Evolutionary conservation across 768 basidiomycete species (phyloP).

Genomic region (Mycena haematopus): DNA sequence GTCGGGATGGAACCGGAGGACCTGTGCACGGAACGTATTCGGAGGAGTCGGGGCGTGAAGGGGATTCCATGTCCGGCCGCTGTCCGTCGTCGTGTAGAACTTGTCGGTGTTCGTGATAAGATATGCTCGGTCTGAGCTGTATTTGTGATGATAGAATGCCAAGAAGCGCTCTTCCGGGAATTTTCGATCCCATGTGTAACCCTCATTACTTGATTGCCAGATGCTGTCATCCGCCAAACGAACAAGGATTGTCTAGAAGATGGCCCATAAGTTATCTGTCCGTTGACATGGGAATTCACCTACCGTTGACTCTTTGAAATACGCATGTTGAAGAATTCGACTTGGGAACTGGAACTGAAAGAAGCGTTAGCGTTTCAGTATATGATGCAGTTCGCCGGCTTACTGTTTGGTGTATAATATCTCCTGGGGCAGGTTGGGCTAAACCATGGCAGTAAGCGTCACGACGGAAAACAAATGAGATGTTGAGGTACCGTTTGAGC

Average conservation of each 20-base stretch:
- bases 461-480: neutral
- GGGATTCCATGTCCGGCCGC: slow-evolving; percentile 73
- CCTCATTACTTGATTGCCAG: slow-evolving; percentile 97
- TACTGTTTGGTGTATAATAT: slow-evolving; percentile 77
- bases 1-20: slow-evolving; percentile 87
- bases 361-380: neutral
- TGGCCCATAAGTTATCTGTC: slow-evolving; percentile 12
- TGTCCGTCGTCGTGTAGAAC: slow-evolving; percentile 85
- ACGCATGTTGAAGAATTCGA: slow-evolving; percentile 75
- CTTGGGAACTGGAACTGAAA: slow-evolving; percentile 69
- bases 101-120: slow-evolving; percentile 74
- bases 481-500: slow-evolving; percentile 71
- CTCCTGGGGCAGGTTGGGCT: slow-evolving; percentile 85
- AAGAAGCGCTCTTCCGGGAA: slow-evolving; percentile 70
- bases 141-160: slow-evolving; percentile 86
- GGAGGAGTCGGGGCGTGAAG: slow-evolving; percentile 70
- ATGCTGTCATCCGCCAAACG: slow-evolving; percentile 77
- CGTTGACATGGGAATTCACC: slow-evolving; percentile 28
- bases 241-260: slow-evolving; percentile 76
- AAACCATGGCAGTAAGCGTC: slow-evolving; percentile 4
- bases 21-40: slow-evolving; percentile 77
- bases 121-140: slow-evolving; percentile 83
- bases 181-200: slow-evolving; percentile 85
- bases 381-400: slow-evolving; percentile 32
- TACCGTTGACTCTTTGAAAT: slow-evolving; percentile 83